Base-by-base conservation (phyloP, 1,139 yeast species). In the Yamadazyma friedrichii region DNA sequence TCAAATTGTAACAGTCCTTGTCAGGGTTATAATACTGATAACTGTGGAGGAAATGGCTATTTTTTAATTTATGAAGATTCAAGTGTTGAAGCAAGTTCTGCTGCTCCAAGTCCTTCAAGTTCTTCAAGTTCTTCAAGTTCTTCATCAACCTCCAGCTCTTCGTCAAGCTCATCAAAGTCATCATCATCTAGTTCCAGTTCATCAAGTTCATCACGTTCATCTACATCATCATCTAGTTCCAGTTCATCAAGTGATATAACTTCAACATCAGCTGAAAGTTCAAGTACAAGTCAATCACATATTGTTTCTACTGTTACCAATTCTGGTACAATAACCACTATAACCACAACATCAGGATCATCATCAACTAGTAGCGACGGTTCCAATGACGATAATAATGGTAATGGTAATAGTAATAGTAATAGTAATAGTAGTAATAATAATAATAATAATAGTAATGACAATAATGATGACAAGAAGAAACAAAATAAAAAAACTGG, bases 31-130 rank as follows among this genome's bases (percentile, higher is more conserved):
- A 73, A 74, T 2, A 44, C 51, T 8, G 83, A 80, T 45, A 68
- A 58, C 16, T 84, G 93, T 62, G 93, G 93, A 51, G 88, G 88
- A n/a, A 35, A 51, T 33, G 61, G 59, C 20, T 76, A 73, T 49
- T 72, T 74, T 50, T 65, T 75, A 39, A 78, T 84, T 9, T 81
- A 70, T 48, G 53, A 56, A 12, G 68, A 73, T 48, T 38, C 52
- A 26, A 61, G 58, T 13, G 62, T 52, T 34, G 60, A 51, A 13
- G 50, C 53, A 15, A 38, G 49, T 8, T 31, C 51, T 6, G 38
- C 51, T 4, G 29, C 42, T 9, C 20, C 44, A 12, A 13, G 40
- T 12, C 8, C 47, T 20, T 37, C 53, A 11, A 29, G 50, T 9
- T 36, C 54, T 5, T 35, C 54, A 4, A 30, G 50, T 9, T 25